Evolutionary conservation across 768 basidiomycete species (phyloP), one percentile per base, ranked within the genome.

Genomic region (Podaxis pistillaris): DNA sequence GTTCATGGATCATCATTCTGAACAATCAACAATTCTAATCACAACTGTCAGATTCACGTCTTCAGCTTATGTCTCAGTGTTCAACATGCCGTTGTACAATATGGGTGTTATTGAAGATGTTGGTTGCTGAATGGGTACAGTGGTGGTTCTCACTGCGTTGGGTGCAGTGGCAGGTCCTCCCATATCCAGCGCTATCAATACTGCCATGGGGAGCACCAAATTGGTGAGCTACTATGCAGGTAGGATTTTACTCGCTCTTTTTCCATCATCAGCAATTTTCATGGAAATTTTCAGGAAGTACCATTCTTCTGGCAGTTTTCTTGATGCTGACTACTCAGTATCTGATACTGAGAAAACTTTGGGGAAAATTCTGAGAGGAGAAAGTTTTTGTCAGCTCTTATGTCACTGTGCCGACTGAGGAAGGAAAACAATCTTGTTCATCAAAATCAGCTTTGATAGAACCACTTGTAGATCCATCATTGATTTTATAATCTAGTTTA

Each of bases 121-220:
- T 4, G 87, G 87, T 40, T 77, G 83, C 26, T 79, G 86, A 28
- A 74, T 79, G 1, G 86, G 87, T 2, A 80, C 86, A 73, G 79
- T 80, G 53, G 71, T 86, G 69, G 81, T 79, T 22, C 75, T 85
- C 62, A 64, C 80, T 13, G 81, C 86, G 0, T 46, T 86, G 22
- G 86, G 86, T 8, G 82, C 85, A 0, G 72, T 88, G 6, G 76
- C 77, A 1, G 87, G 87, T 0, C 85, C 86, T 7, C 88, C 87
- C 0, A 85, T 88, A 67, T 86, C 86, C 3, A 86, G 88, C 1
- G 83, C 81, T 2, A 85, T 89, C 64, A 76, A 80, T 63, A 66
- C 68, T 0, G 72, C 77, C 0, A 81, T 85, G 5, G 76, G 76
- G 15, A 76, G 79, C 0, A 88, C 79, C 68, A 68, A 72, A 22